phyloP scores from a whole-genome alignment of 345 rosid species.

The Schrenkiella parvula region DNA sequence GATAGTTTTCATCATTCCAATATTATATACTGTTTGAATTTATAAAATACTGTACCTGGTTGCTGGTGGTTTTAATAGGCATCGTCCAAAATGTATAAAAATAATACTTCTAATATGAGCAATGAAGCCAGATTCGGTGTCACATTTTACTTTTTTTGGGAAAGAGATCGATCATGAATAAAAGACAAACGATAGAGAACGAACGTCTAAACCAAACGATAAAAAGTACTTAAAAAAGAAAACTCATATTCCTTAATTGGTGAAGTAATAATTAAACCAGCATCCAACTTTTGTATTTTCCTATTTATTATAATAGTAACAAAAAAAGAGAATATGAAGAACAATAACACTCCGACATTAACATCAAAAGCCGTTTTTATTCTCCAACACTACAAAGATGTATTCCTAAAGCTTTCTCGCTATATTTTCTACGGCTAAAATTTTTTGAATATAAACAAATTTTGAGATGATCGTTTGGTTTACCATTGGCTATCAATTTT shows the following conservation, averaged over 20 bases:
- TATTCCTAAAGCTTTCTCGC: constrained; percentile 18
- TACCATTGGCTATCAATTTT: too few relatives aligned
- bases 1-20: too few relatives aligned
- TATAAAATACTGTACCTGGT: neutral
- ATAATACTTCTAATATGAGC: neutral
- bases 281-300: constrained; percentile 8
- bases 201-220: constrained; percentile 4
- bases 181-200: constrained; percentile 13
- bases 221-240: neutral
- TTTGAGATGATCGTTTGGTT: neutral
- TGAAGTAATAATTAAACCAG: constrained; percentile 18
- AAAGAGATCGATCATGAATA: neutral
- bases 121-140: constrained; percentile 6
- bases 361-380: constrained; percentile 15
- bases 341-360: constrained; percentile 12
- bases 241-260: constrained; percentile 26
- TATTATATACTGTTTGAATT: neutral
- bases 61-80: neutral
- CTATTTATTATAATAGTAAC: neutral
- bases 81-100: constrained; percentile 1
- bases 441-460: neutral
- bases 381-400: constrained; percentile 15
- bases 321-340: neutral
- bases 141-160: neutral
- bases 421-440: neutral